Evolutionary conservation across 441 rosid genomes (phyloP).

Genomic region (Kokia cookei): DNA sequence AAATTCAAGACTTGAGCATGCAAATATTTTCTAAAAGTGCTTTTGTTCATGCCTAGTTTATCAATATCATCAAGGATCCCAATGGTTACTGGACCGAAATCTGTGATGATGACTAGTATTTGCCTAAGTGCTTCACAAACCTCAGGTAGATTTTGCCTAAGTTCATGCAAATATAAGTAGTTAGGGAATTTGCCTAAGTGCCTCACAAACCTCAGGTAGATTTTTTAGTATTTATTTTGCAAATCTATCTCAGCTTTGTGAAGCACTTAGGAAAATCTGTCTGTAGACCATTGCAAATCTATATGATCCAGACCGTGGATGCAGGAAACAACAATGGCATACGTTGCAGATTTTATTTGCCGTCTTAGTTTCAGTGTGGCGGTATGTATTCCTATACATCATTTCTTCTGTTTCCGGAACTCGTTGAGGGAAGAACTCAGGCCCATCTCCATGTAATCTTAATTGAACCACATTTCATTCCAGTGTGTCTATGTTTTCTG

Average conservation of each 20-base stretch:
- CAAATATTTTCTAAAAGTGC: neutral
- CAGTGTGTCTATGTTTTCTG: neutral
- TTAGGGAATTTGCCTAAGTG: too few species aligned
- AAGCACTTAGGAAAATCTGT: too few species aligned
- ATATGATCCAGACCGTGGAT: neutral
- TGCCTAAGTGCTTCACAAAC: constrained; percentile 2
- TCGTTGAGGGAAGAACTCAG: neutral
- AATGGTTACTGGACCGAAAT: constrained; percentile 96
- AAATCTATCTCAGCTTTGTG: too few species aligned
- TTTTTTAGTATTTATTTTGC: neutral
- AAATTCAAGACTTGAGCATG: constrained; percentile 36
- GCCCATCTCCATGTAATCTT: neutral
- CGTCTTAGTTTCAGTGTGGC: neutral
- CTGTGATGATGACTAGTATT: constrained; percentile 61
- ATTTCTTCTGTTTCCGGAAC: neutral
- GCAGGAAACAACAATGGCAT: neutral
- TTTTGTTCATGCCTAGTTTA: neutral
- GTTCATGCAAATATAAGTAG: neutral
- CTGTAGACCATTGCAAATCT: neutral
- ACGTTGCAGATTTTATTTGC: neutral
- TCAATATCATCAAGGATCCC: constrained; percentile 68
- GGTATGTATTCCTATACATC: neutral
- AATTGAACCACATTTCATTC: neutral
- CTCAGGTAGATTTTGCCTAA: neutral
- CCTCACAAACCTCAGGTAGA: too few species aligned